A percentile compares a stretch with the other conserved stretches of the same genome.
phyloP scores from a whole-genome alignment of 768 basidiomycete species.

The Porpolomopsis calyptriformis region DNA sequence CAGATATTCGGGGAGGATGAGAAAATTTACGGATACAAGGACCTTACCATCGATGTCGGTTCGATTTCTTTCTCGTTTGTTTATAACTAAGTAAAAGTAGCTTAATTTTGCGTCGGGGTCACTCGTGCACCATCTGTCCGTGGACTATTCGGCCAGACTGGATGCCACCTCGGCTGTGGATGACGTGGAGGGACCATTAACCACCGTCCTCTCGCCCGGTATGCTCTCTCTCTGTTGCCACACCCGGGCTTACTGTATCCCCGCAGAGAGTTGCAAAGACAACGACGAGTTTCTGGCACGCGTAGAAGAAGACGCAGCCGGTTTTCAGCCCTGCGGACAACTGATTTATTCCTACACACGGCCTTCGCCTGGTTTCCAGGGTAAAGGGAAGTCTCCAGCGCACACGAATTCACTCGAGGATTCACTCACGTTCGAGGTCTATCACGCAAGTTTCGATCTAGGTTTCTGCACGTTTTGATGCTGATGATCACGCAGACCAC shows the following conservation, averaged over 20 bases:
- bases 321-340: slow-evolving; percentile 70
- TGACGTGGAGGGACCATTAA: slow-evolving; percentile 72
- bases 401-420: too few species aligned
- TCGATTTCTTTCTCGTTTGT: not conserved
- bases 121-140: slow-evolving; percentile 60
- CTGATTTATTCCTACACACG: slow-evolving; percentile 70
- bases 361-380: slow-evolving; percentile 28
- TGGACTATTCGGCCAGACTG: slow-evolving; percentile 60
- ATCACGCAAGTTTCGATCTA: slow-evolving; percentile 53
- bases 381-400: slow-evolving; percentile 44
- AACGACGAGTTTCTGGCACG: slow-evolving; percentile 53
- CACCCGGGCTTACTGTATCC: not conserved
- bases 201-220: slow-evolving; percentile 71
- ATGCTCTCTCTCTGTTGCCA: not conserved
- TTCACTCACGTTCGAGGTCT: slow-evolving; percentile 84
- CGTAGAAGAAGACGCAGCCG: slow-evolving; percentile 67
- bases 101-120: slow-evolving; percentile 83
- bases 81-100: slow-evolving; percentile 27
- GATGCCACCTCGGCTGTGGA: slow-evolving; percentile 61
- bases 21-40: slow-evolving; percentile 89
- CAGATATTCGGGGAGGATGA: slow-evolving; percentile 95
- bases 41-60: slow-evolving; percentile 72
- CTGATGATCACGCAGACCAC: slow-evolving; percentile 46
- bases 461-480: not conserved
- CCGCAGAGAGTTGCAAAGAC: slow-evolving; percentile 58